Conservation (phyloP, 352 stramenopile species). For the Globisporangium heterothallicum region DNA sequence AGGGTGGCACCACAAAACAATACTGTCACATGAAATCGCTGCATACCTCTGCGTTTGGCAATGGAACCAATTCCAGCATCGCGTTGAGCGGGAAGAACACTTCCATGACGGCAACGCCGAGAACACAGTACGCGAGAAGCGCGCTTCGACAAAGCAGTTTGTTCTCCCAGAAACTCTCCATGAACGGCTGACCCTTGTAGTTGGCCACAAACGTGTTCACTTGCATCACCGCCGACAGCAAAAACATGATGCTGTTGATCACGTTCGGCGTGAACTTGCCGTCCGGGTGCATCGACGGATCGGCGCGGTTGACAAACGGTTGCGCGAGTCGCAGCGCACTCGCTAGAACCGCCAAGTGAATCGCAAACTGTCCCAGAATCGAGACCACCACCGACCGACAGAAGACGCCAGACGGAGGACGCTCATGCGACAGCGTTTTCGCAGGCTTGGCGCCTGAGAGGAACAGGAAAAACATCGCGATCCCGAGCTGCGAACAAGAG, state of each 20-base stretch:
- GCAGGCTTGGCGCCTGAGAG: slow-evolving; percentile 79
- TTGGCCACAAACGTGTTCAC: slow-evolving; percentile 51
- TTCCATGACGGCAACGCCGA: slow-evolving; percentile 26
- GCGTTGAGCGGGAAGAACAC: slow-evolving; percentile 25
- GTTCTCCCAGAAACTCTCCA: slow-evolving; percentile 45
- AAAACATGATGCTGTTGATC: slow-evolving; percentile 93
- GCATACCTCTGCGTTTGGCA: slow-evolving; percentile 30
- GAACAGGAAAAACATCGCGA: slow-evolving; percentile 56
- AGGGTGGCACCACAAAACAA: too few species aligned
- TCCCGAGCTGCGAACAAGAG: slow-evolving; percentile 19
- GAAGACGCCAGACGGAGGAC: slow-evolving; percentile 89
- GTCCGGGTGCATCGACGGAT: slow-evolving; percentile 55
- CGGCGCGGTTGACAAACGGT: slow-evolving; percentile 53
- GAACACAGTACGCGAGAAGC: slow-evolving; percentile 22
- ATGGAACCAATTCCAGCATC: slow-evolving; percentile 32
- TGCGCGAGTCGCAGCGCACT: slow-evolving; percentile 38
- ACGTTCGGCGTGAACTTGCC: slow-evolving; percentile 92
- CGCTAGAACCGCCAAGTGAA: slow-evolving; percentile 86
- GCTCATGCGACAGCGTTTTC: slow-evolving; percentile 67
- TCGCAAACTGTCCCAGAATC: slow-evolving; percentile 88
- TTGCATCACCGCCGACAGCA: slow-evolving; percentile 81
- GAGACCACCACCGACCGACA: slow-evolving; percentile 76
- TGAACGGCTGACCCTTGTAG: slow-evolving; percentile 49
- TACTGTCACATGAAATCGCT: too few species aligned
- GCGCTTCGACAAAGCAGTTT: slow-evolving; percentile 29